Evolutionary conservation across 331 rosid species (phyloP).

Genomic region (Ulmus americana): DNA sequence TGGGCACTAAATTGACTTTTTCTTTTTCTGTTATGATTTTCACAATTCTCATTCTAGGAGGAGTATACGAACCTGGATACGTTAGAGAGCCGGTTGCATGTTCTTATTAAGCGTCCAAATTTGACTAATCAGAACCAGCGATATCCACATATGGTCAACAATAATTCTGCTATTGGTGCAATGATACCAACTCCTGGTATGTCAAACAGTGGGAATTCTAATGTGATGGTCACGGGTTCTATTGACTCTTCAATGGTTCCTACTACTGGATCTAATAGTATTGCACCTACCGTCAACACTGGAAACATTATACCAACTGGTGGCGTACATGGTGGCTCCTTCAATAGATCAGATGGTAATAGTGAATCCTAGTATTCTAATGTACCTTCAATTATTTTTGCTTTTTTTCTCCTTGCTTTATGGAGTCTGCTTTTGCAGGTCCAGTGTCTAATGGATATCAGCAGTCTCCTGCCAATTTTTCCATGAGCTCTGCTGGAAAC

Average conservation of each 20-base stretch:
- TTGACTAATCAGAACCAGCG: constrained; percentile 54
- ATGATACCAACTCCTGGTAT: constrained; percentile 99
- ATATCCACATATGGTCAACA: constrained; percentile 52
- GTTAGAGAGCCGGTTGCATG: constrained; percentile 57
- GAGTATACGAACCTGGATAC: constrained; percentile 76
- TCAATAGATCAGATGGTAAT: constrained; percentile 68
- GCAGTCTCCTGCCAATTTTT: constrained; percentile 48
- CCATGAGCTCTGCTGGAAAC: constrained; percentile 59
- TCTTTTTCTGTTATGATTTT: neutral
- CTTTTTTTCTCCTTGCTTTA: constrained; percentile 1
- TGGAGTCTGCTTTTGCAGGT: constrained; percentile 33
- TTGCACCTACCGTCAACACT: constrained; percentile 50
- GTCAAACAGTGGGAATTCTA: constrained; percentile 65
- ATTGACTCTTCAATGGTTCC: constrained; percentile 53
- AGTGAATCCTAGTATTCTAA: constrained; percentile 13
- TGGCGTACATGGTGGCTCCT: constrained; percentile 49
- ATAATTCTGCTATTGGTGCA: constrained; percentile 53
- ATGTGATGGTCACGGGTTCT: constrained; percentile 55
- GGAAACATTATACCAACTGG: constrained; percentile 56
- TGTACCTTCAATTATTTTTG: neutral
- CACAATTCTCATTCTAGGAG: constrained; percentile 40
- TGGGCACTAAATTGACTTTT: neutral
- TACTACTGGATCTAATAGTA: constrained; percentile 41
- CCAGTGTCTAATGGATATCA: constrained; percentile 47
- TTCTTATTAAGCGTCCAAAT: constrained; percentile 30